Conservation (phyloP, 805 yeast genomes). For the Metschnikowia drakensbergensis region DNA sequence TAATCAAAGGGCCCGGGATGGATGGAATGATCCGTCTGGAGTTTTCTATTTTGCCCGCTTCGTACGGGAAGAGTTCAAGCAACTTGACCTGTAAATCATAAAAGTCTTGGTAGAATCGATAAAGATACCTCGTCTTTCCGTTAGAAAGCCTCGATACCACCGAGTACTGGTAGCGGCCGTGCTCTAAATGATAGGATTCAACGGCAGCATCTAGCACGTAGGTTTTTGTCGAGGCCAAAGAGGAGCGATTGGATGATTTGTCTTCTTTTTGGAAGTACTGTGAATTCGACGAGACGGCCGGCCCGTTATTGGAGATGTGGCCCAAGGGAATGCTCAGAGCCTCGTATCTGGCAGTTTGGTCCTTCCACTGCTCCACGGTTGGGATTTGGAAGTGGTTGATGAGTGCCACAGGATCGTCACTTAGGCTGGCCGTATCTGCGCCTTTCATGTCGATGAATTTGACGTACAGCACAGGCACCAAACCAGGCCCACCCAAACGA, state of each 20-base stretch:
- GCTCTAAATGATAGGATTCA: constrained; percentile 73
- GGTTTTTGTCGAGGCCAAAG: constrained; percentile 29
- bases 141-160: constrained; percentile 62
- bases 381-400: constrained; percentile 73
- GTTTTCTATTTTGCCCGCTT: constrained; percentile 83
- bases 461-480: constrained; percentile 88
- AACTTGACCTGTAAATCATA: constrained; percentile 87
- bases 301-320: constrained; percentile 29
- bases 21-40: constrained; percentile 80
- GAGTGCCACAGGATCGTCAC: constrained; percentile 45
- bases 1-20: constrained; percentile 93
- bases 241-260: constrained; percentile 26
- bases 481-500: constrained; percentile 93
- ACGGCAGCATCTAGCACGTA: constrained; percentile 64
- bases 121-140: constrained; percentile 67
- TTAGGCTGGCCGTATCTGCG: constrained; percentile 34
- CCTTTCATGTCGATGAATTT: constrained; percentile 72
- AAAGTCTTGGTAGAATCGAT: constrained; percentile 92
- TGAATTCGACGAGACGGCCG: constrained; percentile 32
- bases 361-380: constrained; percentile 94
- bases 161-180: constrained; percentile 86
- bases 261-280: constrained; percentile 34
- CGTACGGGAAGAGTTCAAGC: constrained; percentile 80
- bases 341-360: constrained; percentile 83
- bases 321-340: constrained; percentile 82